Conservation (phyloP, 202 grass and related monocot genomes). For the Panicum virgatum region DNA sequence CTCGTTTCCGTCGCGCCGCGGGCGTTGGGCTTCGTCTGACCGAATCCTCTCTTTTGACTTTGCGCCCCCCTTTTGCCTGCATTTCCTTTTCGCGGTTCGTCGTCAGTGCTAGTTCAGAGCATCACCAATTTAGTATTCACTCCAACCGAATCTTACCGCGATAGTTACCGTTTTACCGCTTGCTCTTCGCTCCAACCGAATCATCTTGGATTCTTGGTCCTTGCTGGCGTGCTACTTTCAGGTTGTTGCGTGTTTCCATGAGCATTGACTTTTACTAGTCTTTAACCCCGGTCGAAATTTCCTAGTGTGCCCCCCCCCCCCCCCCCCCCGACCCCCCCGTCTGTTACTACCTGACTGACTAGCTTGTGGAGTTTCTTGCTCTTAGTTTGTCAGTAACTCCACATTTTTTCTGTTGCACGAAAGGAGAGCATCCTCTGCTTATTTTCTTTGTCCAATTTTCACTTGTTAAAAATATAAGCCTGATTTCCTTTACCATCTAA, state of each 20-base stretch:
- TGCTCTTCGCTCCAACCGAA: not conserved
- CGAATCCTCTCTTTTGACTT: not conserved
- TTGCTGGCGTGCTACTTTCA: not conserved
- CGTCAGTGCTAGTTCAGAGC: not conserved
- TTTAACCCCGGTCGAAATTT: not conserved
- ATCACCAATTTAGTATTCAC: not conserved
- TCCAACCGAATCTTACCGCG: not conserved
- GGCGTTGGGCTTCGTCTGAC: slow-evolving; percentile 30
- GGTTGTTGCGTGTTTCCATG: not conserved
- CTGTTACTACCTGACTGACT: not conserved
- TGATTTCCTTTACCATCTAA: not conserved
- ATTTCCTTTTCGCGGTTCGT: not conserved
- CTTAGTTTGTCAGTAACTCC: not conserved
- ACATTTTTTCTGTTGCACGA: not conserved
- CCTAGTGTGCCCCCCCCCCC: no score
- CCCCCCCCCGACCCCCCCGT: not conserved
- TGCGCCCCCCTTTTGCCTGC: not conserved
- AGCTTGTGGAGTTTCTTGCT: not conserved
- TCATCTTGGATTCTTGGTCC: not conserved
- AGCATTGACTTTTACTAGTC: not conserved
- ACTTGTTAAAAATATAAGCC: not conserved
- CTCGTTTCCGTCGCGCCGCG: slow-evolving; percentile 13
- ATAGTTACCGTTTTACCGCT: not conserved
- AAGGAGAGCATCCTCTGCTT: not conserved
- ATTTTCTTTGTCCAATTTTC: not conserved